These are phyloP conservation scores for Fusarium avenaceum DNA, from an alignment of 2,329 filamentous ascomycete genomes.

Conservation along the genomic window DNA sequence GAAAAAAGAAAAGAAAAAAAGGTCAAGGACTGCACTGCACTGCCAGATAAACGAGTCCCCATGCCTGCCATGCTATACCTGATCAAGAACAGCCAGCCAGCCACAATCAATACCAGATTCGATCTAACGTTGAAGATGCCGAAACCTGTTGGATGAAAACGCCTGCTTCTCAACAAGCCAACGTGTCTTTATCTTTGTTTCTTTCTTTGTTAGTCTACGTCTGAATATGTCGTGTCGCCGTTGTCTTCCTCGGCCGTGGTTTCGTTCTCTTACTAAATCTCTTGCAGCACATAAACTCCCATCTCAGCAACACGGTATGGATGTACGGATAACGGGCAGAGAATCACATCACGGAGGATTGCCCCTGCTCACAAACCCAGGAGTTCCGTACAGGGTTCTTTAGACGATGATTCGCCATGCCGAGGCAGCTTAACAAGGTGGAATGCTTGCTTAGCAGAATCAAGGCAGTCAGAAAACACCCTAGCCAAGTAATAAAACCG, in stretches of 20 bases:
- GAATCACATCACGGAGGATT: constrained; percentile 19
- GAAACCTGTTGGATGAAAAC: constrained; percentile 23
- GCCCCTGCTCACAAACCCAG: constrained; percentile 14
- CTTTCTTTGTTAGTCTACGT: neutral
- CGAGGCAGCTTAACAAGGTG: constrained; percentile 12
- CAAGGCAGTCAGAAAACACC: constrained; percentile 11
- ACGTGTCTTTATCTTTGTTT: constrained; percentile 3
- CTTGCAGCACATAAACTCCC: constrained; percentile 8
- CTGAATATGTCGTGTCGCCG: neutral
- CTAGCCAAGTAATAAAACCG: constrained; percentile 11
- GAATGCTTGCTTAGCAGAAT: constrained; percentile 33
- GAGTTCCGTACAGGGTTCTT: constrained; percentile 25
- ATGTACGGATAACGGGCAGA: constrained; percentile 10
- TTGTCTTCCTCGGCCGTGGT: neutral
- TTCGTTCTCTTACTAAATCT: neutral
- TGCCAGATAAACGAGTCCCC: constrained; percentile 31
- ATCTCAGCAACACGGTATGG: constrained; percentile 15
- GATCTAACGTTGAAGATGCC: constrained; percentile 16
- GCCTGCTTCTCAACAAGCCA: constrained; percentile 13
- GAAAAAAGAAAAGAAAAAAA: neutral
- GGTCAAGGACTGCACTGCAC: neutral
- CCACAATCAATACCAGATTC: constrained; percentile 32
- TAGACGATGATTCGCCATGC: constrained; percentile 24
- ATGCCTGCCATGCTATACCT: constrained; percentile 29
- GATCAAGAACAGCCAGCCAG: constrained; percentile 38